These are phyloP conservation scores for Candida maesae DNA, from an alignment of 805 yeast genomes.

Conservation along the genomic window DNA sequence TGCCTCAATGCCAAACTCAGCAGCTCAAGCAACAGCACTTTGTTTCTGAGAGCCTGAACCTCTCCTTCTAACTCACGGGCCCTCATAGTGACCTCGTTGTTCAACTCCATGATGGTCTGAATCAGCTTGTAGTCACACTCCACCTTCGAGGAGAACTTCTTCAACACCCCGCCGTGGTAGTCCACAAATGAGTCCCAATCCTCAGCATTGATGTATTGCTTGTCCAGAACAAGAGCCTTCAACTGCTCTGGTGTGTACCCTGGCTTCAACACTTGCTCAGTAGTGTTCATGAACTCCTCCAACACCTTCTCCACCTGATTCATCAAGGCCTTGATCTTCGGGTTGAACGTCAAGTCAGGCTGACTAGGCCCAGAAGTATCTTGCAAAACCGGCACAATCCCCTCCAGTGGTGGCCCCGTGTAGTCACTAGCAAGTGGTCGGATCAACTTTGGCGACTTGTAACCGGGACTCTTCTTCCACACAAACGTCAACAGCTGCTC, in stretches of 20 bases:
- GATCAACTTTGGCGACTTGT: conserved; percentile 17
- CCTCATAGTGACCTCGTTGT: conserved; percentile 10
- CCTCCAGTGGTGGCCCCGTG: too few species aligned
- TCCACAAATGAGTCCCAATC: conserved; percentile 14
- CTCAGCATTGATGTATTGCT: not conserved
- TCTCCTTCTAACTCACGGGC: not conserved
- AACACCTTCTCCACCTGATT: conserved; percentile 9
- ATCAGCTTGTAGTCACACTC: conserved; percentile 15
- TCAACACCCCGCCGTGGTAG: conserved; percentile 2
- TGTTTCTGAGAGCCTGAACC: not conserved
- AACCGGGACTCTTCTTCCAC: conserved; percentile 12
- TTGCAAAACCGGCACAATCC: too few species aligned
- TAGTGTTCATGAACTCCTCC: conserved; percentile 3
- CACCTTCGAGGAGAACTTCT: conserved; percentile 6
- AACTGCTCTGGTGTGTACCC: conserved; percentile 2
- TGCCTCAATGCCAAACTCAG: not conserved
- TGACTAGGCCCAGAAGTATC: not conserved
- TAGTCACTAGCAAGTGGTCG: too few species aligned
- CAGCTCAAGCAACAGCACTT: not conserved
- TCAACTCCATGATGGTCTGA: conserved; percentile 20
- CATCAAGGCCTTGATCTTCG: not conserved
- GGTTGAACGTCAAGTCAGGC: not conserved
- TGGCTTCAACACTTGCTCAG: not conserved
- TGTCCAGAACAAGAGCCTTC: conserved; percentile 1
- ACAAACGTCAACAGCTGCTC: not conserved